Evolutionary conservation across 2,329 filamentous ascomycete species (phyloP).

Genomic region (Elsinoe australis): DNA sequence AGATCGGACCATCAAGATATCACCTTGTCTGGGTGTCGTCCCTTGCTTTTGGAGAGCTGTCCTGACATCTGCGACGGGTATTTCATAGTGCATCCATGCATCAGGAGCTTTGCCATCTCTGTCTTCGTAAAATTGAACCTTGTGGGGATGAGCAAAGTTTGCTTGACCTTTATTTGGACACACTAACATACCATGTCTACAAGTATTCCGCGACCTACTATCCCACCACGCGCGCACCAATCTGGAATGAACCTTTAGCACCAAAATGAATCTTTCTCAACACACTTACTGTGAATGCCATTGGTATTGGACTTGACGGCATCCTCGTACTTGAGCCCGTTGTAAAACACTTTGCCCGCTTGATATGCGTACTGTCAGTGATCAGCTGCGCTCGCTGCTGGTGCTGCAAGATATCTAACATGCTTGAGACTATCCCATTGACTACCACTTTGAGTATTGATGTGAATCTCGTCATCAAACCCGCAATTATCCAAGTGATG

Average conservation of each 20-base stretch:
- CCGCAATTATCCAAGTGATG: conserved; percentile 28
- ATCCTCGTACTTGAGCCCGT: conserved; percentile 24
- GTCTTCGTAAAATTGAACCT: conserved; percentile 25
- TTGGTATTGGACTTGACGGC: conserved; percentile 19
- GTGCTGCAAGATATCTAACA: not conserved
- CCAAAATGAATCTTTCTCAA: not conserved
- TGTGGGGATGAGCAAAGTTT: no score
- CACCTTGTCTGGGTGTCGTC: conserved; percentile 41
- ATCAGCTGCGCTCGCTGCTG: conserved; percentile 24
- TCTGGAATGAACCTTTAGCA: not conserved
- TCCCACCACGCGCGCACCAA: not conserved
- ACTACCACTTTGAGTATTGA: conserved; percentile 35
- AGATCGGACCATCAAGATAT: conserved; percentile 51
- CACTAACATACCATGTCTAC: not conserved
- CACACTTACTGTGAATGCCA: conserved; percentile 26
- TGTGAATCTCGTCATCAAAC: conserved; percentile 26
- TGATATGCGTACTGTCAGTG: conserved; percentile 36
- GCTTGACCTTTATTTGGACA: no score
- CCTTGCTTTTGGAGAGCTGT: conserved; percentile 40
- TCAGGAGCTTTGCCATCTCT: conserved; percentile 45
- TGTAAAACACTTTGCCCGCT: conserved; percentile 21
- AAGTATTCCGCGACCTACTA: conserved; percentile 1
- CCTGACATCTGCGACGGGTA: conserved; percentile 46
- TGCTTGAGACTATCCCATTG: conserved; percentile 40
- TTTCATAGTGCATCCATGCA: conserved; percentile 47